These are phyloP conservation scores for Limtongia smithiae DNA, from an alignment of 805 yeast genomes.

Conservation along the genomic window DNA sequence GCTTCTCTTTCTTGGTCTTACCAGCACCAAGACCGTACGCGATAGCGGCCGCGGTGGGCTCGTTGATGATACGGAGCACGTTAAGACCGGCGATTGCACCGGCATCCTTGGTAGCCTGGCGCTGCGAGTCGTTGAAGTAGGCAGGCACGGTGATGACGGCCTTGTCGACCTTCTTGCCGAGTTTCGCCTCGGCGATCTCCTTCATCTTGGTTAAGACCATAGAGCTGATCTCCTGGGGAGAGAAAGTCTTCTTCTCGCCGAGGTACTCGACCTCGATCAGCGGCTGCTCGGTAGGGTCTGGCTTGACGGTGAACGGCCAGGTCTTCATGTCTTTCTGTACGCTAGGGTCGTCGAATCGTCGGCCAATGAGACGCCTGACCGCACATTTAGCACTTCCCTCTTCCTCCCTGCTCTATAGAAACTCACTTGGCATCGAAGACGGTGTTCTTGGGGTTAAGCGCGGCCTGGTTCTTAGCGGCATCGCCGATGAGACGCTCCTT, in stretches of 20 bases:
- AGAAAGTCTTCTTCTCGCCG: slow-evolving; percentile 80
- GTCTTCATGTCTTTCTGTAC: slow-evolving; percentile 89
- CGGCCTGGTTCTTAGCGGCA: slow-evolving; percentile 97
- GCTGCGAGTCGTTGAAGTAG: slow-evolving; percentile 82
- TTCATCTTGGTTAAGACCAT: slow-evolving; percentile 89
- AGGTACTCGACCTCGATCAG: slow-evolving; percentile 76
- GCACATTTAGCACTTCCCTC: too few species aligned
- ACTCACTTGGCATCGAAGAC: slow-evolving; percentile 63
- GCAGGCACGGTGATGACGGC: slow-evolving; percentile 88
- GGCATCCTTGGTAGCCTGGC: slow-evolving; percentile 89
- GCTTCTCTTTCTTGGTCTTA: slow-evolving; percentile 74
- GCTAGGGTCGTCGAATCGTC: slow-evolving; percentile 76
- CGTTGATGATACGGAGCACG: slow-evolving; percentile 81
- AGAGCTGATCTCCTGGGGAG: slow-evolving; percentile 93
- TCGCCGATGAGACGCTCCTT: slow-evolving; percentile 93
- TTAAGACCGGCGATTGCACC: slow-evolving; percentile 83
- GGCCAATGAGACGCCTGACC: slow-evolving; percentile 92
- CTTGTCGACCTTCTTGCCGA: slow-evolving; percentile 74
- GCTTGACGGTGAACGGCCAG: slow-evolving; percentile 82
- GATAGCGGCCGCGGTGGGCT: slow-evolving; percentile 95
- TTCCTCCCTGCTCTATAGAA: too few species aligned
- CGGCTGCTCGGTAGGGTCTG: slow-evolving; percentile 65
- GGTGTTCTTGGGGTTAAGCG: slow-evolving; percentile 87
- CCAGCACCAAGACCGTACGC: slow-evolving; percentile 96
- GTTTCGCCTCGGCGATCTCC: slow-evolving; percentile 77